Percentiles rank a stretch among this genome's conserved stretches.
phyloP scores from a whole-genome alignment of 2,329 filamentous ascomycete genomes.

The Ophiocordyceps robertsii region DNA sequence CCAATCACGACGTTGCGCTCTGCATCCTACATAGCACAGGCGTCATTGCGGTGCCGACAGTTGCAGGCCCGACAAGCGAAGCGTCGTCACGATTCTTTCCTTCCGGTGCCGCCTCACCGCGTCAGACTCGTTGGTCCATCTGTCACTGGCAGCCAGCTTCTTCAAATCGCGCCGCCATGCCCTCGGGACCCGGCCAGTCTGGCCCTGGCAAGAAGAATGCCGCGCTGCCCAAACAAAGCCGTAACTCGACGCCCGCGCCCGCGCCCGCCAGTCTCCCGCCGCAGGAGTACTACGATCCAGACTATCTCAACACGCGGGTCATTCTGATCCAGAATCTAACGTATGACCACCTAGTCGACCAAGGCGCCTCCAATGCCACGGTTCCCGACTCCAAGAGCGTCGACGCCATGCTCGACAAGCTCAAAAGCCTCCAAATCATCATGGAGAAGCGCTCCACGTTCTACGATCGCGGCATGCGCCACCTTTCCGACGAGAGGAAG shows the following conservation, averaged over 20 bases:
- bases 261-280: slow-evolving; percentile 36
- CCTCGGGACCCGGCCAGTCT: slow-evolving; percentile 44
- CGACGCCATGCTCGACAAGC: slow-evolving; percentile 48
- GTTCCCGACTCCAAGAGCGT: slow-evolving; percentile 52
- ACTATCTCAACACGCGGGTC: slow-evolving; percentile 53
- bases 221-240: slow-evolving; percentile 54
- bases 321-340: slow-evolving; percentile 45
- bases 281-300: slow-evolving; percentile 42
- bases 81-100: no score
- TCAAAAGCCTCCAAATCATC: slow-evolving; percentile 50
- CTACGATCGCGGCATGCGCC: slow-evolving; percentile 62
- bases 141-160: background rate
- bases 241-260: slow-evolving; percentile 67
- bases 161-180: slow-evolving; percentile 27
- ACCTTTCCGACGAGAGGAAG: slow-evolving; percentile 53
- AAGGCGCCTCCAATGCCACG: slow-evolving; percentile 38
- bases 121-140: background rate
- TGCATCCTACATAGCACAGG: no score
- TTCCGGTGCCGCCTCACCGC: background rate
- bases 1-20: no score
- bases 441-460: slow-evolving; percentile 54
- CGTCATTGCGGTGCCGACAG: no score
- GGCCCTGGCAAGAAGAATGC: slow-evolving; percentile 52
- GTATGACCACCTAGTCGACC: slow-evolving; percentile 59
- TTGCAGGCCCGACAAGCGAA: no score